Conservation (phyloP, 495 filamentous ascomycete genomes). For the Hypoxylon fragiforme region DNA sequence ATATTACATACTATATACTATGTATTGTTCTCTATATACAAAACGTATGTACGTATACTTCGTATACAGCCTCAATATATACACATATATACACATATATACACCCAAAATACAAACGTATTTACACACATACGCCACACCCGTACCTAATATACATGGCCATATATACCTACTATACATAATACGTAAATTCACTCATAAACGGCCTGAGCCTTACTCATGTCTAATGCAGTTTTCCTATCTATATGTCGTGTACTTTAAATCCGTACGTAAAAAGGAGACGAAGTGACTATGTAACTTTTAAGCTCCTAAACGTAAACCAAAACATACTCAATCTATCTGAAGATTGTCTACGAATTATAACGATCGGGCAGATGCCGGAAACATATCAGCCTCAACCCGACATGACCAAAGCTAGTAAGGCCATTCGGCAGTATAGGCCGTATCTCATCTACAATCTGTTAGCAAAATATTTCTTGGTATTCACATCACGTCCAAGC, state of each 20-base stretch:
- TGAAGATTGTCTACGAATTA: slow-evolving; percentile 20
- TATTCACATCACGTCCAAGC: not conserved
- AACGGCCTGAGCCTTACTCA: slow-evolving; percentile 33
- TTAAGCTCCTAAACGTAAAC: slow-evolving; percentile 4
- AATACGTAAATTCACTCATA: slow-evolving; percentile 39
- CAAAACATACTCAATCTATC: slow-evolving; percentile 1
- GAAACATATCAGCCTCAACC: slow-evolving; percentile 22
- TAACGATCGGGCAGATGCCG: not conserved
- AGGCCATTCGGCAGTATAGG: slow-evolving; percentile 92
- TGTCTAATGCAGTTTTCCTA: slow-evolving; percentile 38
- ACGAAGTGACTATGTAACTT: slow-evolving; percentile 31
- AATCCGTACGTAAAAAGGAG: slow-evolving; percentile 14
- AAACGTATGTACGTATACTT: slow-evolving; percentile 7
- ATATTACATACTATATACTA: too few relatives aligned
- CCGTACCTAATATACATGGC: slow-evolving; percentile 5
- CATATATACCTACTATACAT: slow-evolving; percentile 23
- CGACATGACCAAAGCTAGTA: slow-evolving; percentile 90
- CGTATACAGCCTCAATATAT: slow-evolving; percentile 3
- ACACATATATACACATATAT: slow-evolving; percentile 9
- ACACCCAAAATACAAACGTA: not conserved
- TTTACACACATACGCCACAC: too few relatives aligned
- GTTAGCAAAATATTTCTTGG: slow-evolving; percentile 46
- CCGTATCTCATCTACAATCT: slow-evolving; percentile 90
- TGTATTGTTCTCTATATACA: not conserved
- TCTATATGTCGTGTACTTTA: slow-evolving; percentile 31